Evolutionary conservation across 2,329 filamentous ascomycete genomes (phyloP).

Genomic region (Colletotrichum chrysophilum): DNA sequence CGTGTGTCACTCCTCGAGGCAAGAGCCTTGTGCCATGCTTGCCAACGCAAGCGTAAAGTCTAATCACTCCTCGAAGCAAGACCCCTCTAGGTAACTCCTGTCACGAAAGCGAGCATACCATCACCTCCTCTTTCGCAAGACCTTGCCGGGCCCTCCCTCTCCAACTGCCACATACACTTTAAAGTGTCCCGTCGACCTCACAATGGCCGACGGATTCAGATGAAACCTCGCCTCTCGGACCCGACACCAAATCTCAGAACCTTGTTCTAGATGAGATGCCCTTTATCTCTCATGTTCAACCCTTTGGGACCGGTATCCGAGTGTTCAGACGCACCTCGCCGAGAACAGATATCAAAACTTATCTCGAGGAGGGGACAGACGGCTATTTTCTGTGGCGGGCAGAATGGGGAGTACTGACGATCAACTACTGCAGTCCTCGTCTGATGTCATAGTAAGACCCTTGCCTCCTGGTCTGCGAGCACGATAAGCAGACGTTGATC

Average conservation of each 20-base stretch:
- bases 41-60: not conserved
- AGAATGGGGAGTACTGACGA: not conserved
- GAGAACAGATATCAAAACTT: not conserved
- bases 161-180: not conserved
- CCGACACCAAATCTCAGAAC: conserved; percentile 1
- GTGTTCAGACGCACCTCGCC: not conserved
- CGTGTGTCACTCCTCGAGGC: not conserved
- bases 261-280: not conserved
- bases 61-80: not conserved
- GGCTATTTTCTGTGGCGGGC: not conserved
- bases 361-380: not conserved
- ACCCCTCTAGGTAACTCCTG: not conserved
- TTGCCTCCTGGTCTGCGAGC: not conserved
- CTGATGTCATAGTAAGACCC: not conserved
- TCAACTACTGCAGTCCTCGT: not conserved
- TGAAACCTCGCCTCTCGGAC: not conserved
- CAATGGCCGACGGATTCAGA: not conserved
- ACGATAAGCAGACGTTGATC: not conserved
- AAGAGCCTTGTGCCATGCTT: not conserved
- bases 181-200: not conserved
- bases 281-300: not conserved
- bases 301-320: not conserved
- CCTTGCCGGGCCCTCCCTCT: not conserved
- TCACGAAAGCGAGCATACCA: not conserved
- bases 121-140: not conserved